These are phyloP conservation scores for Rhizoclosmatium globosum DNA, from an alignment of 192 early-diverging fungal genomes.

Conservation along the genomic window DNA sequence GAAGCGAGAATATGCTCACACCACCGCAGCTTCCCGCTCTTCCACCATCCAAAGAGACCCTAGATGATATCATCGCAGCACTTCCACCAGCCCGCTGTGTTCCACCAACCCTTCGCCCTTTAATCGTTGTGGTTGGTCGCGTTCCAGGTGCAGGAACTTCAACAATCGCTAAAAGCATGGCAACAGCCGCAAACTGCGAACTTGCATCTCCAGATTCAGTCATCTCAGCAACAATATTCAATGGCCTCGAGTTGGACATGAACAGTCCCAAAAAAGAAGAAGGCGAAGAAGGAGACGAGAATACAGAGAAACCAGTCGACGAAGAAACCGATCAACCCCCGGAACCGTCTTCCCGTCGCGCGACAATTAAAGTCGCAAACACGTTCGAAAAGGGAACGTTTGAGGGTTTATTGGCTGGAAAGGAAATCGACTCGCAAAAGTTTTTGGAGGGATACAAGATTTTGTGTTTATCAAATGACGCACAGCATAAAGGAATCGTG, in stretches of 20 bases:
- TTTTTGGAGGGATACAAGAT: conserved; percentile 36
- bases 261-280: not conserved
- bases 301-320: not conserved
- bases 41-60: conserved; percentile 5
- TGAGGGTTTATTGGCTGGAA: conserved; percentile 28
- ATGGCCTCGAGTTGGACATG: not conserved
- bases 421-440: conserved; percentile 24
- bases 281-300: not conserved
- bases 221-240: not conserved
- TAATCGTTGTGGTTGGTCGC: conserved; percentile 52
- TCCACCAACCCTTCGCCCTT: conserved; percentile 22
- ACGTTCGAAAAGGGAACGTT: conserved; percentile 15
- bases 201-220: conserved; percentile 45
- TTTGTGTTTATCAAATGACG: conserved; percentile 22
- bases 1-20: conserved; percentile 35
- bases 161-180: conserved; percentile 48
- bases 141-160: conserved; percentile 53
- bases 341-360: not conserved
- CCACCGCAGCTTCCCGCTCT: conserved; percentile 41
- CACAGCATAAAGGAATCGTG: conserved; percentile 44
- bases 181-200: conserved; percentile 29
- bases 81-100: conserved; percentile 28
- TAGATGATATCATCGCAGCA: conserved; percentile 27
- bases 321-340: conserved; percentile 2
- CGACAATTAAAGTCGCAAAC: not conserved